phyloP scores from a whole-genome alignment of 495 filamentous ascomycete genomes.

The Aspergillus nidulans region DNA sequence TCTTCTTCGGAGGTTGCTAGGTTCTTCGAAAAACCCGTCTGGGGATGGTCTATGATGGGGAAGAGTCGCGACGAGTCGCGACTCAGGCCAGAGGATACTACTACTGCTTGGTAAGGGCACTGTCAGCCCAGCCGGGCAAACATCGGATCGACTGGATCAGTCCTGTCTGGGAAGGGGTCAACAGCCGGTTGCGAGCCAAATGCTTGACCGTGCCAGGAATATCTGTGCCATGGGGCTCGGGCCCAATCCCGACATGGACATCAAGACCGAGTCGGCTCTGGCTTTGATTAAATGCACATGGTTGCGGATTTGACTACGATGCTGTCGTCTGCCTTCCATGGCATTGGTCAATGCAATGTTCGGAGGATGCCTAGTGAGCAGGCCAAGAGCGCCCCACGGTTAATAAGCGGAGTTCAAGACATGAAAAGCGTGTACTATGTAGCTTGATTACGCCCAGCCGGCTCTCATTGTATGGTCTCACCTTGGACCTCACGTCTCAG shows the following conservation, averaged over 20 bases:
- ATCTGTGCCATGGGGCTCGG: no score
- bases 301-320: neutral
- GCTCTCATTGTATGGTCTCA: neutral
- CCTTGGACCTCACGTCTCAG: no score
- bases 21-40: neutral
- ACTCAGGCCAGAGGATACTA: no score
- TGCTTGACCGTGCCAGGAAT: no score
- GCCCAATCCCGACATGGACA: no score
- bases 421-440: neutral
- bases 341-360: neutral
- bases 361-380: neutral
- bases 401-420: neutral
- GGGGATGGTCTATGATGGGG: neutral
- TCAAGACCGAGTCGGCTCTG: neutral
- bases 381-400: neutral
- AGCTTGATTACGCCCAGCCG: neutral
- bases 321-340: neutral
- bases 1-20: neutral
- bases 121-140: no score
- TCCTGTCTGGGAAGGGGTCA: no score
- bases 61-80: no score
- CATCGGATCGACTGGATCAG: no score
- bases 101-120: no score
- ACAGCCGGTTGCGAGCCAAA: no score
- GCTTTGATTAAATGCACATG: neutral